phyloP scores from a whole-genome alignment of 2,329 filamentous ascomycete genomes.

The Ophiostoma montium region DNA sequence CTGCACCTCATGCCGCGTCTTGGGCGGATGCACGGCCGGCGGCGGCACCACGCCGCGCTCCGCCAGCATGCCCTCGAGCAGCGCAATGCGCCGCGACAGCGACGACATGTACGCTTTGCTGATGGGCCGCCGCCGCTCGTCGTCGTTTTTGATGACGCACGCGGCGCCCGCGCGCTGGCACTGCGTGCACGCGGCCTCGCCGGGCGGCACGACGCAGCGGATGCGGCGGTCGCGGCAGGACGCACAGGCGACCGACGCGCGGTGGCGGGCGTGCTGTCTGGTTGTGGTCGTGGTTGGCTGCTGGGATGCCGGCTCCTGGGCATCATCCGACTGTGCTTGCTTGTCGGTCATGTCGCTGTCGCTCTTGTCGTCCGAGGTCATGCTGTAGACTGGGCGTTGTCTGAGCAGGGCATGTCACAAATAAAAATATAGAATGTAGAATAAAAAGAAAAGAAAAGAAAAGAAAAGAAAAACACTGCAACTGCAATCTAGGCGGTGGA shows the following conservation, averaged over 20 bases:
- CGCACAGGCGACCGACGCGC: slow-evolving; percentile 41
- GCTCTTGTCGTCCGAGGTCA: neutral
- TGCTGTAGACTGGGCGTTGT: too few species aligned
- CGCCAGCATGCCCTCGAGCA: slow-evolving; percentile 37
- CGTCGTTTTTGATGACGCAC: slow-evolving; percentile 43
- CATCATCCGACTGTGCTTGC: slow-evolving; percentile 8
- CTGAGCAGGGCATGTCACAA: too few species aligned
- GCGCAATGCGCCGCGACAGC: slow-evolving; percentile 36
- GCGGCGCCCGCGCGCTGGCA: slow-evolving; percentile 35
- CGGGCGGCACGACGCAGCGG: slow-evolving; percentile 39
- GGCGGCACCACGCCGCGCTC: slow-evolving; percentile 35
- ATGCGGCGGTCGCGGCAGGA: slow-evolving; percentile 33
- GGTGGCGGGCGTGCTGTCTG: slow-evolving; percentile 25
- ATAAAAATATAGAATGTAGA: too few species aligned
- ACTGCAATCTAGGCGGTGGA: too few species aligned
- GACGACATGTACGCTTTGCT: slow-evolving; percentile 45
- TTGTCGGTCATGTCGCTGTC: neutral
- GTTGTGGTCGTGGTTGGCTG: slow-evolving; percentile 11
- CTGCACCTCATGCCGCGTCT: slow-evolving; percentile 23
- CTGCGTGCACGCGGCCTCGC: slow-evolving; percentile 35
- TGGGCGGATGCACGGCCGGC: slow-evolving; percentile 37
- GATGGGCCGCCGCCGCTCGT: slow-evolving; percentile 41
- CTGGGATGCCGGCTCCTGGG: slow-evolving; percentile 21
- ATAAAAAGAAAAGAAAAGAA: neutral
- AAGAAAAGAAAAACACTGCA: too few species aligned